phyloP scores from a whole-genome alignment of 2,329 filamentous ascomycete genomes.

The Diatrype stigma region DNA sequence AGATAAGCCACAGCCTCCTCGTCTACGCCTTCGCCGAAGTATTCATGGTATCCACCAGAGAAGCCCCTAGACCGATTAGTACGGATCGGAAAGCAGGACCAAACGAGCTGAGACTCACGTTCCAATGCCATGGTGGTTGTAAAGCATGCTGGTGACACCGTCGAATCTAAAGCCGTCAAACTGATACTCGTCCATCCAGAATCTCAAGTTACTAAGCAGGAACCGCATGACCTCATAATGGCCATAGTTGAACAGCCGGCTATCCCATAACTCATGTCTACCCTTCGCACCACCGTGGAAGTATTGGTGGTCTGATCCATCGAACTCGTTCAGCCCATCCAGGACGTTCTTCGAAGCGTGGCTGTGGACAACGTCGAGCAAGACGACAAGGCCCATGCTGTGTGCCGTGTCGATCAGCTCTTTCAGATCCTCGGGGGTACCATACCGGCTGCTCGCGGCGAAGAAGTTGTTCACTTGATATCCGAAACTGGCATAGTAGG shows the following conservation, averaged over 20 bases:
- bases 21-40: conserved; percentile 85
- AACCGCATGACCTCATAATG: conserved; percentile 94
- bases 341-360: conserved; percentile 97
- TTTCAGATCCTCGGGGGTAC: conserved; percentile 88
- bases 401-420: conserved; percentile 96
- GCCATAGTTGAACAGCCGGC: conserved; percentile 94
- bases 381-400: conserved; percentile 80
- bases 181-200: conserved; percentile 98
- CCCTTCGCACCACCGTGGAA: conserved; percentile 87
- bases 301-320: conserved; percentile 91
- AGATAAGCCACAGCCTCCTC: conserved; percentile 93
- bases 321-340: conserved; percentile 93
- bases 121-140: conserved; percentile 92
- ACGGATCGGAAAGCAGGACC: conserved; percentile 11
- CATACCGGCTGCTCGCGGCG: conserved; percentile 92
- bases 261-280: conserved; percentile 91
- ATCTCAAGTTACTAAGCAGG: conserved; percentile 87
- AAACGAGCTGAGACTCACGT: conserved; percentile 57
- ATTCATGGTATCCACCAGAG: conserved; percentile 96
- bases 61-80: conserved; percentile 64
- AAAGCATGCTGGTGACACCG: conserved; percentile 98
- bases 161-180: conserved; percentile 99
- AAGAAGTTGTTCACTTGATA: conserved; percentile 99
- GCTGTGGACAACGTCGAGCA: conserved; percentile 95
- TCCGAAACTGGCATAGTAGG: conserved; percentile 98